Evolutionary conservation across 306 rosid genomes (phyloP).

Genomic region (Echinosophora koreensis): DNA sequence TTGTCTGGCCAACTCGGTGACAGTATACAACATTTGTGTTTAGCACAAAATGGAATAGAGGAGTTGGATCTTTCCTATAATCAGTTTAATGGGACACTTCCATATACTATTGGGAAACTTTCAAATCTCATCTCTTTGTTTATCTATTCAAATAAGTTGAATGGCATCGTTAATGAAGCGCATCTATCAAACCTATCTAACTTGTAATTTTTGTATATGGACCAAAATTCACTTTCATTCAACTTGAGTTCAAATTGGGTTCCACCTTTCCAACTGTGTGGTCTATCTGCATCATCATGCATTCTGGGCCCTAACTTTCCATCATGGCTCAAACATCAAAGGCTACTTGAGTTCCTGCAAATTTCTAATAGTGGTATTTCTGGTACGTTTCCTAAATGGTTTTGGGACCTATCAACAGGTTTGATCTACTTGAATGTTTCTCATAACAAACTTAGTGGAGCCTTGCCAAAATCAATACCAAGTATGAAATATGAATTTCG

Average conservation of each 20-base stretch:
- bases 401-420: constrained; percentile 5
- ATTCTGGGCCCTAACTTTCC: constrained; percentile 55
- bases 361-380: constrained; percentile 28
- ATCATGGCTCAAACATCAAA: constrained; percentile 49
- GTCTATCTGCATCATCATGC: background rate
- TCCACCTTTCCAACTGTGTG: constrained; percentile 17
- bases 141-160: constrained; percentile 36
- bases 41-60: constrained; percentile 27
- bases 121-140: accelerated
- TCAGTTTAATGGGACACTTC: constrained; percentile 30
- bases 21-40: constrained; percentile 28
- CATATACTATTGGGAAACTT: constrained; percentile 36
- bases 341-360: background rate
- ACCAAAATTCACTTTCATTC: constrained; percentile 37
- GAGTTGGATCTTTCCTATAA: background rate
- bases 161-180: constrained; percentile 33
- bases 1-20: constrained; percentile 42
- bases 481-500: accelerated
- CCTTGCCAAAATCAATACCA: background rate
- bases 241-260: constrained; percentile 44
- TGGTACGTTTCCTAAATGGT: constrained; percentile 40
- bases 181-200: constrained; percentile 34
- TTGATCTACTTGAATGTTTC: constrained; percentile 32
- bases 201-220: background rate
- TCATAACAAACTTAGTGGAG: constrained; percentile 35